Conservation (phyloP, 1,284 basidiomycete species). For the Porodaedalea pini region DNA sequence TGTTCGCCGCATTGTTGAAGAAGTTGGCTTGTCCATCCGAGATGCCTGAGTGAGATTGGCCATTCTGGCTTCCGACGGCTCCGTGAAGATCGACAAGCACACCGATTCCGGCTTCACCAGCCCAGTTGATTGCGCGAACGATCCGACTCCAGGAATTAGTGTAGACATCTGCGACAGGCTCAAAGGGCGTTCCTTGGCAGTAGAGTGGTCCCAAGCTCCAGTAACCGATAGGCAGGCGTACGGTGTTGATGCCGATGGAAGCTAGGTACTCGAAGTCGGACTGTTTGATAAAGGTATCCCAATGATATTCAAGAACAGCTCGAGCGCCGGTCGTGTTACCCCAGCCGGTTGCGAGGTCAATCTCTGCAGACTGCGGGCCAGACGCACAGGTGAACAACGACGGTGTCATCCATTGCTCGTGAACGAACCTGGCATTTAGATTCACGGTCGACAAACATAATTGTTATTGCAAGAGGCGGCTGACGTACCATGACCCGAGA, state of each 20-base stretch:
- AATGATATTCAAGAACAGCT: slow-evolving; percentile 65
- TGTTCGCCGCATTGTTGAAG: slow-evolving; percentile 49
- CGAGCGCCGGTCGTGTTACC: slow-evolving; percentile 45
- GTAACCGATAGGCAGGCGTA: slow-evolving; percentile 68
- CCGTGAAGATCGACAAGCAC: slow-evolving; percentile 78
- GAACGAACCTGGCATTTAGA: slow-evolving; percentile 56
- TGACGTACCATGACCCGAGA: slow-evolving; percentile 55
- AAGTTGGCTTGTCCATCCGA: slow-evolving; percentile 58
- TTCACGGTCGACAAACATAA: not conserved
- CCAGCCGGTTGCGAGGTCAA: slow-evolving; percentile 56
- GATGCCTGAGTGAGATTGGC: slow-evolving; percentile 71
- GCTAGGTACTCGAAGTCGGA: slow-evolving; percentile 61
- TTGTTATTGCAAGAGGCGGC: not conserved
- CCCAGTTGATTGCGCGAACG: slow-evolving; percentile 64
- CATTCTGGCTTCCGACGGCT: slow-evolving; percentile 67
- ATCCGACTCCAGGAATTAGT: slow-evolving; percentile 58
- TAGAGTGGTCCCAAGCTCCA: slow-evolving; percentile 55
- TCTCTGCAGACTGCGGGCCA: slow-evolving; percentile 49
- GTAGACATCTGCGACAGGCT: slow-evolving; percentile 57
- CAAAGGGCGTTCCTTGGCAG: slow-evolving; percentile 55
- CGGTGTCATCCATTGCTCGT: slow-evolving; percentile 77
- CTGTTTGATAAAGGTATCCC: slow-evolving; percentile 74
- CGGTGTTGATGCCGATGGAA: slow-evolving; percentile 68
- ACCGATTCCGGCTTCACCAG: slow-evolving; percentile 59
- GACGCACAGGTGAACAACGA: slow-evolving; percentile 64